Evolutionary conservation across 371 early-diverging fungal genomes (phyloP), one percentile per base, ranked within the genome.

Genomic region (Mortierella sp.): DNA sequence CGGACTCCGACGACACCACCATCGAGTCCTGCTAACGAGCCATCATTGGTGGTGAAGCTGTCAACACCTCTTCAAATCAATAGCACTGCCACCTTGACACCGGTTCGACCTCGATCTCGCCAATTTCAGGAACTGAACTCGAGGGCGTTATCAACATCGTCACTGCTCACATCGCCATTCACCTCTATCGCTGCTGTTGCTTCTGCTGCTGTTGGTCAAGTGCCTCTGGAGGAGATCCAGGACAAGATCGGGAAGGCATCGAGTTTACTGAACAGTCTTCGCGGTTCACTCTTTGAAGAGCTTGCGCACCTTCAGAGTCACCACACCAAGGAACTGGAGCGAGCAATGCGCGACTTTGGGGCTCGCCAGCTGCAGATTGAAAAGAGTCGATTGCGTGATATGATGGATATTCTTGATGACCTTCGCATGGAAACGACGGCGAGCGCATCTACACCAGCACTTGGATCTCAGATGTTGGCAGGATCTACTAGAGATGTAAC

Each of bases 331-430:
- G 84, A 80, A 61, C 70, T 83, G 37, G 75, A 80, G 73, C 43
- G 78, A 11, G 80, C 84, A 1, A 83, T 83, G 84, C 73, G 80
- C 13, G 84, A 83, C 26, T 83, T 83, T 77, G 84, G 84, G 0
- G 77, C 80, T 2, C 70, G 84, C 8, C 84, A 83, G 26, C 51
- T 83, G 46, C 80, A 83, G 78, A 83, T 83, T 64, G 84, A 83
- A 50, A 76, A 72, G 75, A 83, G 84, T 72, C 80, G 84, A 24
- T 40, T 83, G 71, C 61, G 81, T 11, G 84, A 83, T 37, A 83
- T 83, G 84, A 69, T 83, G 70, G 84, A 80, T 67, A 80, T 80
- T n/a, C 48, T 83, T 54, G 75, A 74, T 28, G 84, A 80, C 26
- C 67, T 83, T 21, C 71, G 77, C 46, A 46, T 74, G 28, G 80